Evolutionary conservation across 176 grass and related monocot genomes (phyloP), one percentile per base, ranked within the genome.

Genomic region (Areca catechu): DNA sequence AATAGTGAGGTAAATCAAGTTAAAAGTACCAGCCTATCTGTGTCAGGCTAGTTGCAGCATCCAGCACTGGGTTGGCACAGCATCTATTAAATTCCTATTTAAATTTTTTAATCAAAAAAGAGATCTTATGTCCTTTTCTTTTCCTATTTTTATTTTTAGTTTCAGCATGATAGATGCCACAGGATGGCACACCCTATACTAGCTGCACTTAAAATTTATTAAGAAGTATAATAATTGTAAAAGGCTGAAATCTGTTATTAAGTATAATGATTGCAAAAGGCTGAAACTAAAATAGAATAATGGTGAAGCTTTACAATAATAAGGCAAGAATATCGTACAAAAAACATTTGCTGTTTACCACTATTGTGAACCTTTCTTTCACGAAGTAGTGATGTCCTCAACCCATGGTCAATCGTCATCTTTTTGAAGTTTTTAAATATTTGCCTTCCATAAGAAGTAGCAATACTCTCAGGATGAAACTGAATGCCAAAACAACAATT

Each of bases 381-480:
- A 64, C 80, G 80, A 77, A 74, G 59, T 53, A 48, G 53, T 12
- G 69, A 63, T 21, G 53, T 77, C 53, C 28, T 70, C 59, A 77
- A 53, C 77, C 92, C 75, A 78, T 74, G 57, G 28, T 91, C 71
- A 68, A 70, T 22, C 17, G 86, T 97, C 48, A 90, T 76, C 71
- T 62, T 82, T 77, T 90, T 90, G 34, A 97, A 97, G 77, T 97
- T 97, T 24, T 66, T 69, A 69, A 97, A 91, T 67, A 97, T 88
- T 72, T 97, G 77, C 63, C 92, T 88, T 79, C 92, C 92, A 21
- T 84, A 68, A 24, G 74, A 78, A 66, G 92, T 97, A 67, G 80
- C 92, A 77, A 97, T 56, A 48, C 92, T 97, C 81, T 97, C 92
- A 55, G 92, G 92, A 68, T 97, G 92, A 57, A 97, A 97, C 92